A percentile compares a stretch with the other conserved stretches of the same genome.
Conservation (phyloP, 352 stramenopile species). For the Globisporangium nodosum region DNA sequence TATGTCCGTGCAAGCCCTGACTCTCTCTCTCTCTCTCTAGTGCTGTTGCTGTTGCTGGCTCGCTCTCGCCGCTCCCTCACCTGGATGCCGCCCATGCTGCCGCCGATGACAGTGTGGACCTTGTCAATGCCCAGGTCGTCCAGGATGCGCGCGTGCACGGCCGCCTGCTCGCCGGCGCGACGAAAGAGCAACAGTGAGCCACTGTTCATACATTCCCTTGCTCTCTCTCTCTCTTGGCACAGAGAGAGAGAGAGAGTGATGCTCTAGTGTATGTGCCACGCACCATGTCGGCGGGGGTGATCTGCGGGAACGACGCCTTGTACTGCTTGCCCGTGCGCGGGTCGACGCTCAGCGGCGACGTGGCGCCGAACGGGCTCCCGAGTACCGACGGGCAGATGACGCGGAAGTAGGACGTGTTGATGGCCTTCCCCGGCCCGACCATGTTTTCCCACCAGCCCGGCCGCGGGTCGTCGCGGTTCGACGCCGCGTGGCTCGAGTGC, state of each 20-base stretch:
- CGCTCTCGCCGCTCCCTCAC: conserved; percentile 1
- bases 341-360: conserved; percentile 58
- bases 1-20: too few relatives aligned
- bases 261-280: neutral
- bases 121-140: conserved; percentile 68
- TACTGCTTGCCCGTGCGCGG: conserved; percentile 60
- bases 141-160: conserved; percentile 69
- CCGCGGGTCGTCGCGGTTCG: conserved; percentile 71
- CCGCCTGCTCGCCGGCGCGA: conserved; percentile 24
- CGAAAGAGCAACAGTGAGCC: too few relatives aligned
- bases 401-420: conserved; percentile 87
- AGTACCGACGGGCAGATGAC: conserved; percentile 84
- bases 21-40: too few relatives aligned
- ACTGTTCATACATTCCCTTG: too few relatives aligned
- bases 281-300: conserved; percentile 83
- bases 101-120: conserved; percentile 80
- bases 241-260: neutral
- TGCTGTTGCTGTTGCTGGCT: too few relatives aligned
- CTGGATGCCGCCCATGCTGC: conserved; percentile 83
- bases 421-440: conserved; percentile 78
- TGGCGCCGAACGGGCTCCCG: conserved; percentile 81
- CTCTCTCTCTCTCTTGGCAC: too few relatives aligned
- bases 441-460: conserved; percentile 88
- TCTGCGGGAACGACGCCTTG: conserved; percentile 69
- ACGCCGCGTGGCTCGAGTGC: conserved; percentile 80